phyloP scores from a whole-genome alignment of 1,284 basidiomycete species.

The Inonotus hispidus region DNA sequence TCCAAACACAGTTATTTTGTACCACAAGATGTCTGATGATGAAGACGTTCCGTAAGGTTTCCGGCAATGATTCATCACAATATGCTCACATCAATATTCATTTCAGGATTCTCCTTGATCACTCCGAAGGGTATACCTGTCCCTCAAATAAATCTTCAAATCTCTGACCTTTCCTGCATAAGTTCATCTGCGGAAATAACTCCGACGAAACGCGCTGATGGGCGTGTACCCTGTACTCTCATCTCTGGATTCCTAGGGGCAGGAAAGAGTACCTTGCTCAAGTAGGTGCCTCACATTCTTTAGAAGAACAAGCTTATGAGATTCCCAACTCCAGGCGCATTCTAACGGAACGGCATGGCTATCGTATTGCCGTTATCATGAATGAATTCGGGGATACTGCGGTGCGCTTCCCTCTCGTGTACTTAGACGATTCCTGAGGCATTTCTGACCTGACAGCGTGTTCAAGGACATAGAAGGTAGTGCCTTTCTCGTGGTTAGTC shows the following conservation, averaged over 20 bases:
- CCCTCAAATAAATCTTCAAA: not conserved
- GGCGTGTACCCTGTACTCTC: slow-evolving; percentile 77
- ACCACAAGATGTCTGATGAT: slow-evolving; percentile 20
- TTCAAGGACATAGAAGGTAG: slow-evolving; percentile 62
- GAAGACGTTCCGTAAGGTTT: slow-evolving; percentile 22
- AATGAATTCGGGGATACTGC: slow-evolving; percentile 89
- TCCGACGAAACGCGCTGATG: not conserved
- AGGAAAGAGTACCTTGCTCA: slow-evolving; percentile 86
- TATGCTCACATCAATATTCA: too few relatives aligned
- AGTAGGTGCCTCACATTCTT: slow-evolving; percentile 34
- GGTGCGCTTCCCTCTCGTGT: slow-evolving; percentile 37
- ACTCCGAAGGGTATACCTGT: not conserved
- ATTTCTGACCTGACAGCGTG: slow-evolving; percentile 18
- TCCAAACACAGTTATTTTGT: not conserved
- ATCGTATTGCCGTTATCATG: slow-evolving; percentile 95
- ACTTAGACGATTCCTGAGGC: slow-evolving; percentile 4
- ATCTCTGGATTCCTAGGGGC: slow-evolving; percentile 90
- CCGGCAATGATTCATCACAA: not conserved
- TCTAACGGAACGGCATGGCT: slow-evolving; percentile 86
- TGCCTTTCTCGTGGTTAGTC: slow-evolving; percentile 33
- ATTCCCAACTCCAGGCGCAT: slow-evolving; percentile 59
- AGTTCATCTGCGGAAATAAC: slow-evolving; percentile 19
- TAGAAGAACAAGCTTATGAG: not conserved
- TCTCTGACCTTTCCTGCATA: slow-evolving; percentile 2
- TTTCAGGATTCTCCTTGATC: slow-evolving; percentile 10